Percentiles rank a stretch among this genome's conserved stretches.
Evolutionary conservation across 805 yeast species (phyloP).

Genomic region (Starmerella floris): DNA sequence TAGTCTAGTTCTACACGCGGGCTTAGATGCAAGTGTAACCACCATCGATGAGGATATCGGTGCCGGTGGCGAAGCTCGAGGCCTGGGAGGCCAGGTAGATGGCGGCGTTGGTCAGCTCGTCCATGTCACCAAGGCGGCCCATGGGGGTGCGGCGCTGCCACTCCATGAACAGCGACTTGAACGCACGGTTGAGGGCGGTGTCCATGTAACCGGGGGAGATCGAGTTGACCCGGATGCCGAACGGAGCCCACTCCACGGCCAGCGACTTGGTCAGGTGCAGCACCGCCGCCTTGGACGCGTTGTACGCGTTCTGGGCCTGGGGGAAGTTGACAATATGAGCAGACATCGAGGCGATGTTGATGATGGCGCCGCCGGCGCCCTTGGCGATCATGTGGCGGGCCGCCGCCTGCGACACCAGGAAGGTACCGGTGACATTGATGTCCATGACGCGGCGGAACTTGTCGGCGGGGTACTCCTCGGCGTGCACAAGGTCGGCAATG

Average conservation of each 20-base stretch:
- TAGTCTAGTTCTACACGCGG: not conserved
- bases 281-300: constrained; percentile 62
- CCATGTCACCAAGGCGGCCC: constrained; percentile 59
- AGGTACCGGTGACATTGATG: constrained; percentile 54
- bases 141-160: constrained; percentile 55
- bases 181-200: constrained; percentile 54
- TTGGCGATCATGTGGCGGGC: constrained; percentile 52
- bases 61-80: constrained; percentile 50
- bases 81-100: constrained; percentile 49
- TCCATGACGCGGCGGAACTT: constrained; percentile 53
- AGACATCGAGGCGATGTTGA: constrained; percentile 58
- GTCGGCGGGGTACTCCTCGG: constrained; percentile 51
- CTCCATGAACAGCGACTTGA: constrained; percentile 37
- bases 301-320: constrained; percentile 57
- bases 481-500: constrained; percentile 54
- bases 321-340: constrained; percentile 62
- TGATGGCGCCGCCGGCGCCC: constrained; percentile 43
- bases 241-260: constrained; percentile 63
- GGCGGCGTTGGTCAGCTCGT: constrained; percentile 53
- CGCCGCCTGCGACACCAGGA: constrained; percentile 51
- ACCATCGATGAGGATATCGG: constrained; percentile 54
- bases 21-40: constrained; percentile 34
- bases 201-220: constrained; percentile 60
- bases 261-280: constrained; percentile 53
- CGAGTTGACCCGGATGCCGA: constrained; percentile 52